Evolutionary conservation across 176 grass and related monocot species (phyloP), one percentile per base, ranked within the genome.

Genomic region (Guadua angustifolia): DNA sequence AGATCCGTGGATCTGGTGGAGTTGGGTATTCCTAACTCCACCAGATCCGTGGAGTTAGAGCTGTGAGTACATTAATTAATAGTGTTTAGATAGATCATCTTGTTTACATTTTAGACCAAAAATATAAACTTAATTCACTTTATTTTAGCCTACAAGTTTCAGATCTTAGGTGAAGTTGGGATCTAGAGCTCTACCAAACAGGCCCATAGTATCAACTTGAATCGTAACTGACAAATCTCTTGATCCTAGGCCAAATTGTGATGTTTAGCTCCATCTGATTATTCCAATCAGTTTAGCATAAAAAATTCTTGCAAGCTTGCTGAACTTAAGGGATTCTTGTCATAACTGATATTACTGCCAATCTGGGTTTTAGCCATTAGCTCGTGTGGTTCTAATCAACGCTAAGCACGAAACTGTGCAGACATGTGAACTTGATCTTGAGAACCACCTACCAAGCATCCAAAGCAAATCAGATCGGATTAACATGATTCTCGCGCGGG

Each of bases 381-480:
- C 5, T 7, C 13, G n/a, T 59, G 36, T 42, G n/a, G n/a, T 19
- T 57, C 49, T 47, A 35, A 82, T 21, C 53, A 59, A 2, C 6
- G 17, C 19, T 24, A 35, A 42, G 9, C 8, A 64, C 11, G n/a
- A 73, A 14, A 46, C 35, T 26, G 65, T 45, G 35, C 26, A 24
- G 57, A 14, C 86, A 78, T 36, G 66, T 88, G 73, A 83, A 32
- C 25, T 21, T 38, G 70, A 18, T 36, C 22, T 66, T 17, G 71
- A 4, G 29, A 71, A 56, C 33, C 52, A 17, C 32, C 43, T 21
- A 5, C 36, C 58, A 77, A 85, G 88, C 65, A 90, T 90, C 88
- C 88, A 39, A 88, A 75, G 76, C 50, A 6, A 74, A 9, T 35
- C 45, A 19, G 60, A 49, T 29, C 14, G 39, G 49, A 75, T 19